Conservation (phyloP, 2,329 filamentous ascomycete genomes). For the Rutstroemia sp. region DNA sequence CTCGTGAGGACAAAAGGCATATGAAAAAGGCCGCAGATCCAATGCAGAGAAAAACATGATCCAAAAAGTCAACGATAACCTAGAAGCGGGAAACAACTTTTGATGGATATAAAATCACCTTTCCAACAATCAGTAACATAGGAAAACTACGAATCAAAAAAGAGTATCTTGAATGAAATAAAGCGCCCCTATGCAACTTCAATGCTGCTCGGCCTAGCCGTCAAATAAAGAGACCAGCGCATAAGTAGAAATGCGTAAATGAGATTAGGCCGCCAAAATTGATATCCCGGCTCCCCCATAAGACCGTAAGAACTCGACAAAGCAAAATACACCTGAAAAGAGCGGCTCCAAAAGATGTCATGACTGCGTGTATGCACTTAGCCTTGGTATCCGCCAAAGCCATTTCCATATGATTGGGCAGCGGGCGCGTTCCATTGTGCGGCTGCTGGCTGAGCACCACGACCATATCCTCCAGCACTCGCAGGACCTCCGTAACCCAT, state of each 20-base stretch:
- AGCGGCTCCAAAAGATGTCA: slow-evolving; percentile 8
- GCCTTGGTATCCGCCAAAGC: slow-evolving; percentile 56
- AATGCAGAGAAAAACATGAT: slow-evolving; percentile 18
- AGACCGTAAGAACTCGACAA: slow-evolving; percentile 16
- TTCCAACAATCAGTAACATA: slow-evolving; percentile 26
- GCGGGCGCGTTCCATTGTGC: slow-evolving; percentile 42
- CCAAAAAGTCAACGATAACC: slow-evolving; percentile 26
- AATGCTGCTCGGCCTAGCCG: slow-evolving; percentile 24
- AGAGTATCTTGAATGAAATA: slow-evolving; percentile 27
- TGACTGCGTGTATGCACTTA: slow-evolving; percentile 29
- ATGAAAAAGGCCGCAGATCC: slow-evolving; percentile 24
- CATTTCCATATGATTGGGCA: slow-evolving; percentile 54
- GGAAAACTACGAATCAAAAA: slow-evolving; percentile 20
- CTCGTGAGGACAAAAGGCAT: slow-evolving; percentile 27
- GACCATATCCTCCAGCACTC: slow-evolving; percentile 78
- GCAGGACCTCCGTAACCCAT: slow-evolving; percentile 66
- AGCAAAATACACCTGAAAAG: slow-evolving; percentile 13
- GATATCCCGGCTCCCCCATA: slow-evolving; percentile 19
- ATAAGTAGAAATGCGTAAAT: slow-evolving; percentile 20
- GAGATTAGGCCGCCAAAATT: slow-evolving; percentile 19
- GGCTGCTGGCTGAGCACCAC: slow-evolving; percentile 48
- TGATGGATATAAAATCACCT: slow-evolving; percentile 25
- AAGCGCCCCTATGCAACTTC: slow-evolving; percentile 24
- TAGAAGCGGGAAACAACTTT: slow-evolving; percentile 29
- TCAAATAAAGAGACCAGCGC: slow-evolving; percentile 15